These are phyloP conservation scores for Trypanosomatidae sp. DNA, from an alignment of 208 protist genomes.

Conservation along the genomic window DNA sequence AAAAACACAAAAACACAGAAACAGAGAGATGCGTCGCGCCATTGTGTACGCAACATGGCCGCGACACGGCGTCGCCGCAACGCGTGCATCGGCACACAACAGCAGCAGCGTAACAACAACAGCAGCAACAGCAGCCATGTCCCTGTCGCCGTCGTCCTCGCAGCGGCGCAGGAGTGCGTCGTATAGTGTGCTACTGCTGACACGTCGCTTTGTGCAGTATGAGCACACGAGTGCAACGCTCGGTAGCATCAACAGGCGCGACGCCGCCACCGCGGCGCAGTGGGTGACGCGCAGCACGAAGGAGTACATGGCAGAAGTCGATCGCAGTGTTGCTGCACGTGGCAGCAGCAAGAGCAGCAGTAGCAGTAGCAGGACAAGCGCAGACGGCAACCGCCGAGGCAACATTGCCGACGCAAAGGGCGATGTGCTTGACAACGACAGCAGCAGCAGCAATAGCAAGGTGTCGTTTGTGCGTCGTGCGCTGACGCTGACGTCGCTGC, in stretches of 20 bases:
- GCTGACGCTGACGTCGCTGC: no score
- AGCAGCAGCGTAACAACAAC: neutral
- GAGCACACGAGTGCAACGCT: constrained; percentile 58
- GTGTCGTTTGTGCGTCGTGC: no score
- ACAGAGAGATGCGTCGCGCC: no score
- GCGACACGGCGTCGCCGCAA: no score
- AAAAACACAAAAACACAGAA: no score
- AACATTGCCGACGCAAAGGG: neutral
- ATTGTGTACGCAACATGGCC: no score
- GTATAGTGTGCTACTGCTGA: no score
- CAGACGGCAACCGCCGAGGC: constrained; percentile 1
- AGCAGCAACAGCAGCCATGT: neutral
- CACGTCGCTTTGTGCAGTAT: no score
- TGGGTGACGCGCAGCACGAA: constrained; percentile 84
- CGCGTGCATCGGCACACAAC: no score
- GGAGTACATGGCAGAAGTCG: constrained; percentile 72
- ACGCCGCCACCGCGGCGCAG: constrained; percentile 9
- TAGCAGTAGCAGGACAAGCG: no score
- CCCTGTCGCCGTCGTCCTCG: constrained; percentile 5
- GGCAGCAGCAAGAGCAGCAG: no score
- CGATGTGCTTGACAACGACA: neutral
- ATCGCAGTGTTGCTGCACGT: constrained; percentile 18
- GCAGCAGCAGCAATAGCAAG: neutral
- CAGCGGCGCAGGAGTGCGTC: no score
- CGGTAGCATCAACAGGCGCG: constrained; percentile 53